Conservation (phyloP, 768 basidiomycete species). For the Agrocybe praecox region DNA sequence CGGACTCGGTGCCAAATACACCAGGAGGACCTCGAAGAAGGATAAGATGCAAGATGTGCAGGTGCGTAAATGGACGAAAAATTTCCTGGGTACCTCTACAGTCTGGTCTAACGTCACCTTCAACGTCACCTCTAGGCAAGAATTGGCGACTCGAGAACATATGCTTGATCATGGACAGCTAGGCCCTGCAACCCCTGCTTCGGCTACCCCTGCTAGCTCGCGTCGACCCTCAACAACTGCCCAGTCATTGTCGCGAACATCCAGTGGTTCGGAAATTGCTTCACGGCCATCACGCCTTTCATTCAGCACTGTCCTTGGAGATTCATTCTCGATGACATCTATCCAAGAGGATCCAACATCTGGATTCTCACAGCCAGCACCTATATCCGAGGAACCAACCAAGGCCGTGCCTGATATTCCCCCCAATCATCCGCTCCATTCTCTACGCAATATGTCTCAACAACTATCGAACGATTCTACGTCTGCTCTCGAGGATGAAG, state of each 20-base stretch:
- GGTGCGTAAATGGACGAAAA: constrained; percentile 37
- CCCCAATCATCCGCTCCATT: constrained; percentile 6
- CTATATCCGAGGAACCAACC: constrained; percentile 16
- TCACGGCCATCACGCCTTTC: constrained; percentile 23
- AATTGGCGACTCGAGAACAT: constrained; percentile 88
- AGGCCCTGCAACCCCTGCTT: constrained; percentile 64
- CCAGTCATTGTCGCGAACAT: not conserved
- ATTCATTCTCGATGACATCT: constrained; percentile 41
- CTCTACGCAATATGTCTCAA: constrained; percentile 8
- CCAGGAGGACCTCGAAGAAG: constrained; percentile 55
- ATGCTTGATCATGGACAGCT: constrained; percentile 91
- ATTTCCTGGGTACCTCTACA: no score
- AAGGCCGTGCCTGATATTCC: not conserved
- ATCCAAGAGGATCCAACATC: constrained; percentile 27
- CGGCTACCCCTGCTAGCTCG: constrained; percentile 48
- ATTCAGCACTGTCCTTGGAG: constrained; percentile 25
- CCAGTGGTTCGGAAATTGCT: constrained; percentile 9
- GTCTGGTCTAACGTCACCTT: not conserved
- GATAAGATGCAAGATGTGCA: constrained; percentile 92
- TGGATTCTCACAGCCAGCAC: constrained; percentile 6
- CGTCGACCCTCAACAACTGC: constrained; percentile 25
- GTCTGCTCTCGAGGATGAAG: constrained; percentile 54
- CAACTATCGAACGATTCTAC: constrained; percentile 30
- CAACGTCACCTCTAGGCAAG: constrained; percentile 49
- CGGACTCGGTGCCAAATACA: constrained; percentile 61